These are phyloP conservation scores for Butyriboletus loyo DNA, from an alignment of 768 basidiomycete genomes.

Conservation along the genomic window DNA sequence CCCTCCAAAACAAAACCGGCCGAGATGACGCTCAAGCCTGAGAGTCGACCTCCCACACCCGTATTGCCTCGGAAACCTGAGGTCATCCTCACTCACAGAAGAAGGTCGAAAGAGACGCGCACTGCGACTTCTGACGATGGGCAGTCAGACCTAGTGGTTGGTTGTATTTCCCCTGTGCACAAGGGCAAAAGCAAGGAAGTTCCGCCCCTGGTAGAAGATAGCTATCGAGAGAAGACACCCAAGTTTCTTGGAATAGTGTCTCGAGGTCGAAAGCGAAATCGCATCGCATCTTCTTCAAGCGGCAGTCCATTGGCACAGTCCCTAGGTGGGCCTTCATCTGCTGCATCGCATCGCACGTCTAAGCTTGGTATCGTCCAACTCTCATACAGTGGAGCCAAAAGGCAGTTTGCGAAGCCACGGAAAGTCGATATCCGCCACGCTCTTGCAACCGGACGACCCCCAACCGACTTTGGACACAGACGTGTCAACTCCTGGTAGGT, in stretches of 20 bases:
- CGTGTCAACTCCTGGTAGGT: slow-evolving; percentile 13
- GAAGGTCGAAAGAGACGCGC: background rate
- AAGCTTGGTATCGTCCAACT: slow-evolving; percentile 6
- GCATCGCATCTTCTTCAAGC: slow-evolving; percentile 18
- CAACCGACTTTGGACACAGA: background rate
- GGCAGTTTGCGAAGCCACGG: slow-evolving; percentile 4
- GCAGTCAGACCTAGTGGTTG: background rate
- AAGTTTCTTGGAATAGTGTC: slow-evolving; percentile 9
- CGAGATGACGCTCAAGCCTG: background rate
- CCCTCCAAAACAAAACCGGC: background rate
- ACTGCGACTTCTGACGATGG: background rate
- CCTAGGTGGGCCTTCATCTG: slow-evolving; percentile 21
- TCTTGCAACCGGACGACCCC: slow-evolving; percentile 2
- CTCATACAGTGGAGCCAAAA: slow-evolving; percentile 5
- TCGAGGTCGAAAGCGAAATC: slow-evolving; percentile 25
- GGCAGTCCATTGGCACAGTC: slow-evolving; percentile 4
- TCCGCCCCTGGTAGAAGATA: background rate
- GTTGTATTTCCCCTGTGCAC: background rate
- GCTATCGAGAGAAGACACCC: slow-evolving; percentile 5
- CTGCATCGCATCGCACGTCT: slow-evolving; percentile 1
- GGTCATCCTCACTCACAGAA: slow-evolving; percentile 6
- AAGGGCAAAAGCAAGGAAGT: slow-evolving; percentile 22
- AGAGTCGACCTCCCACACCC: slow-evolving; percentile 2
- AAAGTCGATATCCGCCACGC: background rate
- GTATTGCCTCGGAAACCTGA: slow-evolving; percentile 9